These are phyloP conservation scores for Trichoderma erinaceum DNA, from an alignment of 495 filamentous ascomycete genomes.

Conservation along the genomic window DNA sequence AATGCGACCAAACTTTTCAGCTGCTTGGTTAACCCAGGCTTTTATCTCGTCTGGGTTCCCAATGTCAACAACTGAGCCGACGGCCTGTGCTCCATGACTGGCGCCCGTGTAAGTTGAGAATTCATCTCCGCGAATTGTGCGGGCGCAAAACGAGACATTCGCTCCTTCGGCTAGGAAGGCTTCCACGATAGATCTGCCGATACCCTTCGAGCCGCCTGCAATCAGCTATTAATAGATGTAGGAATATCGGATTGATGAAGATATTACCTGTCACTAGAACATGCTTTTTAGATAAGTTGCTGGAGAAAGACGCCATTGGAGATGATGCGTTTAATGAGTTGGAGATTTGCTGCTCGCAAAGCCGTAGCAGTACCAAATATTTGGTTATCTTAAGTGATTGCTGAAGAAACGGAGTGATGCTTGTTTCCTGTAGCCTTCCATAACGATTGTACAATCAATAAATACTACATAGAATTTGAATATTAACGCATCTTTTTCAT, in stretches of 20 bases:
- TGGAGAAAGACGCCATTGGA: neutral
- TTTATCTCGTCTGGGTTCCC: neutral
- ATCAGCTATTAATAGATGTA: neutral
- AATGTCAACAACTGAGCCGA: neutral
- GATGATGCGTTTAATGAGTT: too few species aligned
- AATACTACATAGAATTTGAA: neutral
- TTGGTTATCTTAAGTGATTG: neutral
- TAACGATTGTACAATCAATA: too few species aligned
- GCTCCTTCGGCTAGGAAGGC: neutral
- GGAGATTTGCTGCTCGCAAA: neutral
- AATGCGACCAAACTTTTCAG: neutral
- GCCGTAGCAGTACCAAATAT: neutral
- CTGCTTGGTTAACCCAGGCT: neutral
- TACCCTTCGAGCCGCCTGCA: neutral
- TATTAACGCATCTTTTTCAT: neutral
- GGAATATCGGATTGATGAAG: neutral
- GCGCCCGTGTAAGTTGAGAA: neutral
- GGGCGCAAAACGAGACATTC: neutral
- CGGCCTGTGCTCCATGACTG: neutral
- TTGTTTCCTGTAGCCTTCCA: too few species aligned
- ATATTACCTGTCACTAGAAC: neutral
- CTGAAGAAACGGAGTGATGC: too few species aligned
- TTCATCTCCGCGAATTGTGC: neutral
- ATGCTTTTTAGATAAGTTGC: neutral
- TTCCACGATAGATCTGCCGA: constrained; percentile 1